Evolutionary conservation across 768 basidiomycete species (phyloP).

Genomic region (Tubosaeta sp.): DNA sequence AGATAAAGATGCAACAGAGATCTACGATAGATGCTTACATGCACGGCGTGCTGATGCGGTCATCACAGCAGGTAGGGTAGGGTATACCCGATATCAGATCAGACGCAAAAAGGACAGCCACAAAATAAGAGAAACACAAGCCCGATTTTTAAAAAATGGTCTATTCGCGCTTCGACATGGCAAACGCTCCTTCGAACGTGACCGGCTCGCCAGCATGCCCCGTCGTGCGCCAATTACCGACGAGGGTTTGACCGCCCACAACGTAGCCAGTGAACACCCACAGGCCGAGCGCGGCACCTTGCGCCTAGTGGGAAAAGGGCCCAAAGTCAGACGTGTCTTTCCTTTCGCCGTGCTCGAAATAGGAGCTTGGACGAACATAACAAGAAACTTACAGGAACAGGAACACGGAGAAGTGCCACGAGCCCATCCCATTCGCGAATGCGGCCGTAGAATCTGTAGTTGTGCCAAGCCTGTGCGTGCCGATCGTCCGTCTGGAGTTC

Average conservation of each 20-base stretch:
- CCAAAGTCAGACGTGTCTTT: slow-evolving; percentile 4
- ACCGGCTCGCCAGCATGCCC: slow-evolving; percentile 32
- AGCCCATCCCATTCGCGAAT: slow-evolving; percentile 58
- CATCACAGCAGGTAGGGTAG: not conserved
- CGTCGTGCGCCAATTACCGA: slow-evolving; percentile 65
- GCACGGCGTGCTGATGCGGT: not conserved
- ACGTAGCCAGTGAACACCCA: slow-evolving; percentile 70
- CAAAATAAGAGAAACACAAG: not conserved
- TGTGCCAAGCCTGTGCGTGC: slow-evolving; percentile 47
- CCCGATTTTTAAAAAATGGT: not conserved
- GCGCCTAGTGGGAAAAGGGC: slow-evolving; percentile 4
- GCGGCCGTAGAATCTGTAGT: slow-evolving; percentile 48
- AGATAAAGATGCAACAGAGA: not conserved
- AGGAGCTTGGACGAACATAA: not conserved
- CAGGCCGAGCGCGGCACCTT: slow-evolving; percentile 10
- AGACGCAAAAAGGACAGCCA: not conserved
- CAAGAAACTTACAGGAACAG: slow-evolving; percentile 28
- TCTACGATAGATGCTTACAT: not conserved
- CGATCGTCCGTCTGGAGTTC: slow-evolving; percentile 42
- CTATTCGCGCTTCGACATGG: slow-evolving; percentile 48
- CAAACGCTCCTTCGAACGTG: slow-evolving; percentile 61
- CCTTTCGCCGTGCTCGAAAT: not conserved
- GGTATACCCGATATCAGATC: not conserved
- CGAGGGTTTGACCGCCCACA: slow-evolving; percentile 58
- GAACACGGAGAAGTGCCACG: slow-evolving; percentile 46